Evolutionary conservation across 345 rosid species (phyloP), one percentile per base, ranked within the genome.

Genomic region (Mangifera indica): DNA sequence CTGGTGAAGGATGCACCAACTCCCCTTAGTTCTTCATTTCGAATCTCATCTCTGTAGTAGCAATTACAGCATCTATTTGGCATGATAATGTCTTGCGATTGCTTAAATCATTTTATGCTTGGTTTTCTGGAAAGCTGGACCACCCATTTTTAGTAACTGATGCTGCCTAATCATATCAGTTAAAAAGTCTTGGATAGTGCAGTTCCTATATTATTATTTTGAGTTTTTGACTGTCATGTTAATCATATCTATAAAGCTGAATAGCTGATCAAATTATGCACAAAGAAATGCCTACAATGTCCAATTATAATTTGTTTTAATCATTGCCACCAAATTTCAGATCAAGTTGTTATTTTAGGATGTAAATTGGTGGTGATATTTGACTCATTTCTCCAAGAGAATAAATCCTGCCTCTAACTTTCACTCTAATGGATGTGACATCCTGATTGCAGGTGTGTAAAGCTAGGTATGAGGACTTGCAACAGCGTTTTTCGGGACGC

Each of bases 401-500:
- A 13, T 17, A 40, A 24, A 44, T 2, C 18, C 46, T 45, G 21
- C 45, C 24, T 55, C 40, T 51, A 1, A 68, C 62, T 62, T 66
- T 71, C 52, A 10, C 51, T 22, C 32, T 68, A 22, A 61, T 59
- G 74, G 63, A 54, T 18, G 55, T 12, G 10, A 32, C 53, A 26
- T 61, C 66, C 37, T 56, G 54, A 53, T 72, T 79, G 74, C 88
- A 93, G 98, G 79, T 81, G 15, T 93, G 98, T 61, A 85, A 84
- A 63, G 91, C 91, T 29, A 90, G 86, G 87, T 93, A 90, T 71
- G 90, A 88, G 74, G 96, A 88, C 67, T 73, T 90, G 81, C 87
- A 74, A 53, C 76, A 71, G 65, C 89, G 86, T 66, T 90, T 76
- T 78, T 74, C 88, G 13, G 94, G 94, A 72, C 80, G 85, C 92